Conservation (phyloP, 257 asterid genomes). For the Nicotiana sylvestris region DNA sequence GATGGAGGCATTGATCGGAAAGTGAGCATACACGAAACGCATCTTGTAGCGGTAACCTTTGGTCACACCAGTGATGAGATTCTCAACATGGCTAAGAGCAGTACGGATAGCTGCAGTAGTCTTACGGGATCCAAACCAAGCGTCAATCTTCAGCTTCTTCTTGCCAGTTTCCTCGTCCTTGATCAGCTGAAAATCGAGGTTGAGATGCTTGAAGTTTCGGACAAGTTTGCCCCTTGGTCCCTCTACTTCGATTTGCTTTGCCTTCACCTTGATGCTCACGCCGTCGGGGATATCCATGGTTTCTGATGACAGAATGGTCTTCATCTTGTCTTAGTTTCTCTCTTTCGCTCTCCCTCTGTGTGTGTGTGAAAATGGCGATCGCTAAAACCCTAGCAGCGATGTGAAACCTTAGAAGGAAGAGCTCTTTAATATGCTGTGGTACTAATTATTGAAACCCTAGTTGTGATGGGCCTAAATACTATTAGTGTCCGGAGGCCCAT, state of each 20-base stretch:
- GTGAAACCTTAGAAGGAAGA: neutral
- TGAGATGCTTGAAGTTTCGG: constrained; percentile 10
- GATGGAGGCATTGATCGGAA: constrained; percentile 1
- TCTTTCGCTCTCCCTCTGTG: neutral
- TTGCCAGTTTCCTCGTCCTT: neutral
- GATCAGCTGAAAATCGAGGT: constrained; percentile 10
- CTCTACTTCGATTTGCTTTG: constrained; percentile 5
- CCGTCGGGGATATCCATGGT: constrained; percentile 11
- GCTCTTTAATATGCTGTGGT: neutral
- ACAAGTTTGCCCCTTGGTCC: constrained; percentile 10
- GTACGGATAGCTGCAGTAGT: constrained; percentile 8
- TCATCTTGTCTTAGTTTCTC: neutral
- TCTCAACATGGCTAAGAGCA: constrained; percentile 2
- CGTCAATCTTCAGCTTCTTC: constrained; percentile 4
- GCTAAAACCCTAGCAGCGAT: constrained; percentile 14
- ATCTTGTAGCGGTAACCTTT: constrained; percentile 9
- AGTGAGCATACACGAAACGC: constrained; percentile 13
- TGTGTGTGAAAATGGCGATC: constrained; percentile 1
- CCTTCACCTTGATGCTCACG: constrained; percentile 4
- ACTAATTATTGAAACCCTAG: neutral
- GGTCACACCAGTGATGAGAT: constrained; percentile 3
- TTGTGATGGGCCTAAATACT: neutral
- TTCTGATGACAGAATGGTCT: constrained; percentile 7
- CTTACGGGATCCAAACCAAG: constrained; percentile 10
- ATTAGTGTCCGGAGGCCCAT: neutral